phyloP scores from a whole-genome alignment of 2,329 filamentous ascomycete species.

The Alternaria panax region DNA sequence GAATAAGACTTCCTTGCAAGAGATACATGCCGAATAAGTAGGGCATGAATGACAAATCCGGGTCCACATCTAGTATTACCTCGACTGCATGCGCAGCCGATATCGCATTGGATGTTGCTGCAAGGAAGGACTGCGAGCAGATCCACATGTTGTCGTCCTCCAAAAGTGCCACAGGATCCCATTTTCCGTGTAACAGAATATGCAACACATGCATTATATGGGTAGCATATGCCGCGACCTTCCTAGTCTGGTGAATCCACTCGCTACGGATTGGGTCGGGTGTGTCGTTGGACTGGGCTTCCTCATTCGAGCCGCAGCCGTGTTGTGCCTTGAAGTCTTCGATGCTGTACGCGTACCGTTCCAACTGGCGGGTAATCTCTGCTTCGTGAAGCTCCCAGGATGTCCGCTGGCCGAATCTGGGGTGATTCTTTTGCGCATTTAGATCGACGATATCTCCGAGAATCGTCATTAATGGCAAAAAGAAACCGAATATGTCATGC shows the following conservation, averaged over 20 bases:
- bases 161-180: slow-evolving; percentile 89
- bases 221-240: slow-evolving; percentile 86
- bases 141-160: slow-evolving; percentile 96
- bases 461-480: slow-evolving; percentile 91
- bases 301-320: slow-evolving; percentile 43
- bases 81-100: slow-evolving; percentile 86
- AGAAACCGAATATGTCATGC: slow-evolving; percentile 90
- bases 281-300: slow-evolving; percentile 45
- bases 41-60: slow-evolving; percentile 92
- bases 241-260: slow-evolving; percentile 82
- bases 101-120: slow-evolving; percentile 86
- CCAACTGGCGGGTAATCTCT: slow-evolving; percentile 81
- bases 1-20: slow-evolving; percentile 84
- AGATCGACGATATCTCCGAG: slow-evolving; percentile 91
- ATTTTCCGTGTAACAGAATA: slow-evolving; percentile 87
- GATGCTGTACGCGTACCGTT: slow-evolving; percentile 81
- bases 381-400: slow-evolving; percentile 80
- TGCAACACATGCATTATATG: slow-evolving; percentile 95
- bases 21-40: slow-evolving; percentile 96
- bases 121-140: slow-evolving; percentile 84
- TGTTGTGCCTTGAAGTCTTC: slow-evolving; percentile 67
- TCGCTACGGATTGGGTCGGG: slow-evolving; percentile 63
- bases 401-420: slow-evolving; percentile 77
- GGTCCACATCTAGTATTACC: slow-evolving; percentile 87
- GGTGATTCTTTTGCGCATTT: slow-evolving; percentile 87